Conservation (phyloP, 306 rosid species). For the Quercus rubra region DNA sequence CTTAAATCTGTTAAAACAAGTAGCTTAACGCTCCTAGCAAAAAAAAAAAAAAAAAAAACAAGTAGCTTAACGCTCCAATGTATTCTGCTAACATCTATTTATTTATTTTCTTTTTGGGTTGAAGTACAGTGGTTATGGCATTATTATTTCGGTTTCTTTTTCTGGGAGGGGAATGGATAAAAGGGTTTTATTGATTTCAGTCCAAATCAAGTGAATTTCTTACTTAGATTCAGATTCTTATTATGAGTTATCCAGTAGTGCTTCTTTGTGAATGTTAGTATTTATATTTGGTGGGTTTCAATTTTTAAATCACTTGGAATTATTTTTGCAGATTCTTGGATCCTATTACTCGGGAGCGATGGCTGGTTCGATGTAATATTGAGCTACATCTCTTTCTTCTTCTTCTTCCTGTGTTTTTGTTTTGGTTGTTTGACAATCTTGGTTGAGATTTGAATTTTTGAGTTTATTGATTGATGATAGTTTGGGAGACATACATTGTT, state of each 20-base stretch:
- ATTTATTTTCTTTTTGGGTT: too few species aligned
- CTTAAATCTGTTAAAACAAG: background rate
- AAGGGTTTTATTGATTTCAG: background rate
- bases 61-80: background rate
- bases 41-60: background rate
- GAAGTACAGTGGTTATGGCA: too few species aligned
- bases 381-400: background rate
- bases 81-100: too few species aligned
- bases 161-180: background rate
- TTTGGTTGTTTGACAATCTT: conserved; percentile 11
- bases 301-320: background rate
- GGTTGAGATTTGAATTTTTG: background rate
- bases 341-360: conserved; percentile 24
- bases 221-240: background rate
- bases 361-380: conserved; percentile 31
- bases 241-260: background rate
- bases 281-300: background rate
- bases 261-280: too few species aligned
- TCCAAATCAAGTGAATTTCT: conserved; percentile 1
- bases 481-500: conserved; percentile 27
- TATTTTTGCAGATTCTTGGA: conserved; percentile 36
- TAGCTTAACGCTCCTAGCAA: background rate
- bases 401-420: background rate
- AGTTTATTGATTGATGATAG: conserved; percentile 51
- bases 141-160: background rate